Evolutionary conservation across 2,329 filamentous ascomycete genomes (phyloP).

Genomic region (Teratosphaeria destructans): DNA sequence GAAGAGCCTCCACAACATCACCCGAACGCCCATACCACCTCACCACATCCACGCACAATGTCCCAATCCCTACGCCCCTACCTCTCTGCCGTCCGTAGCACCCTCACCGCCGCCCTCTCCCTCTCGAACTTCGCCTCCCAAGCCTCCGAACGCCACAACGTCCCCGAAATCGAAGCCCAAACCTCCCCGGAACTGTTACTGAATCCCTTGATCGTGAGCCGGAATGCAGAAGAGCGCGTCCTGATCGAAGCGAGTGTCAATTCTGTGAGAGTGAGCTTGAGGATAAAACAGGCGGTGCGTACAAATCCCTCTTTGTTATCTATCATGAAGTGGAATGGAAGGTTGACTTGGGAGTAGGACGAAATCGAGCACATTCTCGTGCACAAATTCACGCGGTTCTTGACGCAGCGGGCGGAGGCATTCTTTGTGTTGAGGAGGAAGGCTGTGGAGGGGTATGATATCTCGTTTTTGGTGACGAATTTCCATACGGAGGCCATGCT

Average conservation of each 20-base stretch:
- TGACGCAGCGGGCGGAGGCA: slow-evolving; percentile 89
- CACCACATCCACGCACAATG: slow-evolving; percentile 26
- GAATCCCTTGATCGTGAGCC: slow-evolving; percentile 78
- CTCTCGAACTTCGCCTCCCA: slow-evolving; percentile 97
- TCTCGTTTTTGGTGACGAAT: slow-evolving; percentile 97
- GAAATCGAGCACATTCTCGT: slow-evolving; percentile 97
- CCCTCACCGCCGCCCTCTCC: slow-evolving; percentile 84
- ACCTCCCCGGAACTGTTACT: slow-evolving; percentile 89
- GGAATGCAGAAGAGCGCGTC: slow-evolving; percentile 95
- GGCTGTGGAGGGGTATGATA: slow-evolving; percentile 95
- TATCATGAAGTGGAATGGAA: too few species aligned
- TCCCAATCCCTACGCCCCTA: slow-evolving; percentile 96
- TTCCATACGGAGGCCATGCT: slow-evolving; percentile 98
- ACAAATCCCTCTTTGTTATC: neutral
- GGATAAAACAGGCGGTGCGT: slow-evolving; percentile 79
- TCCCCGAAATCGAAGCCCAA: slow-evolving; percentile 89
- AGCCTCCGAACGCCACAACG: slow-evolving; percentile 92
- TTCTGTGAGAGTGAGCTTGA: slow-evolving; percentile 92
- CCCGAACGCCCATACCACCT: neutral
- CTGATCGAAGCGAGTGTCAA: slow-evolving; percentile 95
- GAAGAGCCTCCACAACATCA: neutral
- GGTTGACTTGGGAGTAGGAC: slow-evolving; percentile 37
- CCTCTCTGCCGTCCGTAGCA: slow-evolving; percentile 90
- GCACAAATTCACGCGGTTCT: slow-evolving; percentile 94
- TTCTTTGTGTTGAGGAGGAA: slow-evolving; percentile 96